Conservation (phyloP, 2,329 filamentous ascomycete species). For the Aquanectria penicillioides region DNA sequence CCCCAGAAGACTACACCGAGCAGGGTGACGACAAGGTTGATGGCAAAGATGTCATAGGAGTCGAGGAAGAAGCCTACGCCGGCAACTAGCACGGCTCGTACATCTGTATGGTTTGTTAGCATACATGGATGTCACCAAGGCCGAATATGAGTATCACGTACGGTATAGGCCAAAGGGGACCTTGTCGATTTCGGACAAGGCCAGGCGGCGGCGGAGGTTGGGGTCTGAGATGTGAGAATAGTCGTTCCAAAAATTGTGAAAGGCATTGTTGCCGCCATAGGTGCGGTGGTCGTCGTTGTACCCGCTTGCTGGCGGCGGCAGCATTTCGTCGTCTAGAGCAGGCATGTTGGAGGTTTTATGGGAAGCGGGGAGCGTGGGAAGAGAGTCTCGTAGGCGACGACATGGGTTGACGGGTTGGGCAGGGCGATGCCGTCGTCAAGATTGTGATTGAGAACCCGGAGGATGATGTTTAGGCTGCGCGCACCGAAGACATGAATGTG, state of each 20-base stretch:
- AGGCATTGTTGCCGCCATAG: slow-evolving; percentile 72
- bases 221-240: slow-evolving; percentile 74
- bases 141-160: slow-evolving; percentile 39
- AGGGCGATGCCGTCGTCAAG: slow-evolving; percentile 20
- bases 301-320: slow-evolving; percentile 53
- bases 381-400: slow-evolving; percentile 37
- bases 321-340: slow-evolving; percentile 48
- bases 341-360: slow-evolving; percentile 43
- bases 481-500: slow-evolving; percentile 8
- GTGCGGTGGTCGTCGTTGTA: slow-evolving; percentile 52
- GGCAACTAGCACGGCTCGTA: slow-evolving; percentile 78
- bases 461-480: slow-evolving; percentile 25
- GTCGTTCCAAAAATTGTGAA: slow-evolving; percentile 80
- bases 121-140: neutral
- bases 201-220: slow-evolving; percentile 79
- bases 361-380: slow-evolving; percentile 35
- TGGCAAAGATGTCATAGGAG: slow-evolving; percentile 84
- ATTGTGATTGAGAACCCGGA: slow-evolving; percentile 21
- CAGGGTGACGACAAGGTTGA: slow-evolving; percentile 77
- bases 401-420: slow-evolving; percentile 32
- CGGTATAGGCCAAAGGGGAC: slow-evolving; percentile 79
- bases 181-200: slow-evolving; percentile 83
- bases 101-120: slow-evolving; percentile 52
- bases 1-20: slow-evolving; percentile 82
- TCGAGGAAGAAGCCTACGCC: slow-evolving; percentile 88